Conservation (phyloP, 2,329 filamentous ascomycete species). For the Fusarium devonianum region DNA sequence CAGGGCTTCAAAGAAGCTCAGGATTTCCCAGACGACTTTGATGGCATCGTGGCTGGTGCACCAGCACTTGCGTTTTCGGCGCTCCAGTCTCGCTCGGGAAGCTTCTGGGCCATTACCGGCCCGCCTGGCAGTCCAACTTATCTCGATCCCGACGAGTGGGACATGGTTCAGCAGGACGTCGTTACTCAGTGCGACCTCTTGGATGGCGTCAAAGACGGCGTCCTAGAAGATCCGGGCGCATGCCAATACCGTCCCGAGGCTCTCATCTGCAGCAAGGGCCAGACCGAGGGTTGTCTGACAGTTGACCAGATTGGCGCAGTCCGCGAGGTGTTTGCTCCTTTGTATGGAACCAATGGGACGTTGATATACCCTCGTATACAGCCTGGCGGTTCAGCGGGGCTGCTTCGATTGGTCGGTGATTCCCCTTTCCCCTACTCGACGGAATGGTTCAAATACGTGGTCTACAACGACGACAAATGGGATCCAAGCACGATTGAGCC, state of each 20-base stretch:
- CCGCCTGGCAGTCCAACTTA: conserved; percentile 13
- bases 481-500: conserved; percentile 36
- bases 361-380: conserved; percentile 27
- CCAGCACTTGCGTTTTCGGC: conserved; percentile 54
- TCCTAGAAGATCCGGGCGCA: conserved; percentile 55
- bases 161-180: conserved; percentile 53
- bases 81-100: conserved; percentile 10
- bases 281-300: conserved; percentile 23
- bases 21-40: conserved; percentile 63
- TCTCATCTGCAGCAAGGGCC: conserved; percentile 46
- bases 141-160: conserved; percentile 46
- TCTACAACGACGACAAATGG: conserved; percentile 50
- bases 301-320: conserved; percentile 16
- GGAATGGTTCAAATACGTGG: conserved; percentile 50
- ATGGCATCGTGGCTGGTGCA: conserved; percentile 57
- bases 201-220: conserved; percentile 58
- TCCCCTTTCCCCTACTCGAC: conserved; percentile 16
- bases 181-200: conserved; percentile 58
- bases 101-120: conserved; percentile 22
- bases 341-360: conserved; percentile 43
- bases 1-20: conserved; percentile 64
- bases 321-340: conserved; percentile 19
- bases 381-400: conserved; percentile 34
- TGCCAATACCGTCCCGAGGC: conserved; percentile 55
- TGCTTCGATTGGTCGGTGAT: conserved; percentile 35